Conservation (phyloP, 2,329 filamentous ascomycete genomes). For the Colletotrichum sp. region DNA sequence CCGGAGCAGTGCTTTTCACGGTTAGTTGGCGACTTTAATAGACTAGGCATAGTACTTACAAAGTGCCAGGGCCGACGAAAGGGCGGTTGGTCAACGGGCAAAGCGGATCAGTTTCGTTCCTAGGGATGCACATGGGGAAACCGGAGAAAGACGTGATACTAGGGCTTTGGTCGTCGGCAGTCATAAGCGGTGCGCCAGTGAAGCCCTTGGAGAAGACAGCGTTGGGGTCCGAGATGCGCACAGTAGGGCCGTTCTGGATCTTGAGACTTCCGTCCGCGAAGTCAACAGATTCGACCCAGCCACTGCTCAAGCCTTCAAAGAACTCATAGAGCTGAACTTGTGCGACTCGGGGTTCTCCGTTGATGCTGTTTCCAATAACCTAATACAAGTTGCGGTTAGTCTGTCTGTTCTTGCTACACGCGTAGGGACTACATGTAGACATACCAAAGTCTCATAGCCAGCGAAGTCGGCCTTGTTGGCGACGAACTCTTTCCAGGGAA, state of each 20-base stretch:
- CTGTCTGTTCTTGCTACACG: background rate
- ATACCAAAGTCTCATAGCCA: slow-evolving; percentile 39
- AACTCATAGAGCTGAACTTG: slow-evolving; percentile 38
- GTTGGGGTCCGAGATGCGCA: slow-evolving; percentile 47
- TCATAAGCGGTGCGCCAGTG: slow-evolving; percentile 39
- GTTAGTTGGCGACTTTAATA: background rate
- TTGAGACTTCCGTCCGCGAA: slow-evolving; percentile 34
- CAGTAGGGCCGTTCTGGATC: slow-evolving; percentile 30
- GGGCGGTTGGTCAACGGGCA: slow-evolving; percentile 41
- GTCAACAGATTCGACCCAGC: slow-evolving; percentile 38
- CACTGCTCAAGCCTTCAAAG: slow-evolving; percentile 37
- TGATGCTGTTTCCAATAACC: slow-evolving; percentile 40
- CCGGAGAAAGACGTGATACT: slow-evolving; percentile 50
- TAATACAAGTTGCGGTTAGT: slow-evolving; percentile 7
- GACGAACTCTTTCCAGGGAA: slow-evolving; percentile 45
- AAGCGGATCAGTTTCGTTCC: slow-evolving; percentile 35
- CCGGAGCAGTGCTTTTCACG: slow-evolving; percentile 31
- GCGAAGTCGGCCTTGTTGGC: slow-evolving; percentile 31
- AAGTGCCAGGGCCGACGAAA: slow-evolving; percentile 33
- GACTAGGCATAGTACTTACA: slow-evolving; percentile 24
- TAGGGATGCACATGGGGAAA: slow-evolving; percentile 57
- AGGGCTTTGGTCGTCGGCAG: slow-evolving; percentile 50
- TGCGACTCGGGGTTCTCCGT: slow-evolving; percentile 33
- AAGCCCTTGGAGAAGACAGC: slow-evolving; percentile 39
- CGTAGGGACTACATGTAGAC: background rate